Base-by-base conservation (phyloP, 2,329 filamentous ascomycete genomes). In the Alternaria atra region DNA sequence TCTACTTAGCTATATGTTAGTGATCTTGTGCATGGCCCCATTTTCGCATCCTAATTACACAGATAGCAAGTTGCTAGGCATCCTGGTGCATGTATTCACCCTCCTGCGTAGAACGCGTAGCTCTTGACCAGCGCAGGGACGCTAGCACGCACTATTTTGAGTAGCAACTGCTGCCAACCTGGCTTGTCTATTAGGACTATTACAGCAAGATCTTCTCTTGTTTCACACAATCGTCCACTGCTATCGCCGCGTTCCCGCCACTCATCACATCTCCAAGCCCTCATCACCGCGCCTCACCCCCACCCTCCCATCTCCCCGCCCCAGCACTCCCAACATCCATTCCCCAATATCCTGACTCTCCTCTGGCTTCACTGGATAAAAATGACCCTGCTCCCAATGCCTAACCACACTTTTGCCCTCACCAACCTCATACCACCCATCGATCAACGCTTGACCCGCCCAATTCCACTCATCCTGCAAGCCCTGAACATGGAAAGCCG, bases 381-480 rank as follows among this genome's bases (percentile, higher is more conserved):
- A 68, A 73, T 80, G 78, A 1, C 76, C 76, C 62, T 76, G 77
- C 5, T 74, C 68, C 62, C 71, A 75, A 44, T 65, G 64, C 53
- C 67, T 53, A 0, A 73, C 63, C 35, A 66, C 63, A 32, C 68
- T 73, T 55, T 61, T 73, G 15, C 72, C 73, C 32, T 67, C 66
- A 0, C 46, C 68, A 5, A 66, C 55, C 30, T 74, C 72, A 54
- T 69, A 78, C 48, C 61, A 61, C n/a, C 52, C 67, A n/a, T 68
- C 68, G 42, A 75, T 67, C 63, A 80, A 15, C 32, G 68, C 44
- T 30, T 75, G 60, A 2, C 77, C 74, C 52, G 72, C 71, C 71
- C 73, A 76, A 7, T 61, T 46, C 70, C 73, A 79, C 63, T 79
- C 74, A 58, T 80, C 78, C 61, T 73, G 55, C 29, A 35, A 58